phyloP scores from a whole-genome alignment of 768 basidiomycete species.

The Amanita fuliginea region DNA sequence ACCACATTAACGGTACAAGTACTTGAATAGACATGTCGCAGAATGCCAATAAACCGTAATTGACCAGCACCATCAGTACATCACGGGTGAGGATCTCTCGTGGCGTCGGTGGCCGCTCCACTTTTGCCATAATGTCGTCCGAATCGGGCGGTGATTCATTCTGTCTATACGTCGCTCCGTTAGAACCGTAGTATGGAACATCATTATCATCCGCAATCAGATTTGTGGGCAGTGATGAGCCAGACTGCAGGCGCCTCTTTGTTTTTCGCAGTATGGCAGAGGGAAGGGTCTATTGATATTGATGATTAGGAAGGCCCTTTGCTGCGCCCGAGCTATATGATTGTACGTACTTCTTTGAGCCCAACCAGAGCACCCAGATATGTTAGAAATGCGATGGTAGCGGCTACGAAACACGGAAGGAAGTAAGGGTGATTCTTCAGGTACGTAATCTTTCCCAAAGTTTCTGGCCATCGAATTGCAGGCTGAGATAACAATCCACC shows the following conservation, averaged over 20 bases:
- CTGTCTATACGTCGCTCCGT: neutral
- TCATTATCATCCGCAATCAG: neutral
- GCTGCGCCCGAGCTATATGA: too few species aligned
- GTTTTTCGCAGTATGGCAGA: neutral
- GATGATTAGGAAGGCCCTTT: neutral
- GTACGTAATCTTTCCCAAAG: constrained; percentile 15
- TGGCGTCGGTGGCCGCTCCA: neutral
- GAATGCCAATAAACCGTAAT: neutral
- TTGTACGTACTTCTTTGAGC: constrained; percentile 17
- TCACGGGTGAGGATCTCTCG: neutral
- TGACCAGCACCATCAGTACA: neutral
- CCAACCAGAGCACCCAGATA: constrained; percentile 13
- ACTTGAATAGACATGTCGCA: constrained; percentile 1
- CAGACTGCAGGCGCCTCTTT: neutral
- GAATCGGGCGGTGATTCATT: neutral
- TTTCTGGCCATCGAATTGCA: constrained; percentile 15
- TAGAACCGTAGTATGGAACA: neutral
- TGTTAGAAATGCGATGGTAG: constrained; percentile 12
- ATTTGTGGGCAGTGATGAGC: neutral
- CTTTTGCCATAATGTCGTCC: neutral
- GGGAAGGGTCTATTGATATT: neutral
- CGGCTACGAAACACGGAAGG: constrained; percentile 22
- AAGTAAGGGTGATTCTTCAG: constrained; percentile 24
- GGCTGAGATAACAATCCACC: constrained; percentile 23
- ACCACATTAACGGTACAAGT: constrained; percentile 19